These are phyloP conservation scores for Trichoderma lentiforme DNA, from an alignment of 2,329 filamentous ascomycete species.

Conservation along the genomic window DNA sequence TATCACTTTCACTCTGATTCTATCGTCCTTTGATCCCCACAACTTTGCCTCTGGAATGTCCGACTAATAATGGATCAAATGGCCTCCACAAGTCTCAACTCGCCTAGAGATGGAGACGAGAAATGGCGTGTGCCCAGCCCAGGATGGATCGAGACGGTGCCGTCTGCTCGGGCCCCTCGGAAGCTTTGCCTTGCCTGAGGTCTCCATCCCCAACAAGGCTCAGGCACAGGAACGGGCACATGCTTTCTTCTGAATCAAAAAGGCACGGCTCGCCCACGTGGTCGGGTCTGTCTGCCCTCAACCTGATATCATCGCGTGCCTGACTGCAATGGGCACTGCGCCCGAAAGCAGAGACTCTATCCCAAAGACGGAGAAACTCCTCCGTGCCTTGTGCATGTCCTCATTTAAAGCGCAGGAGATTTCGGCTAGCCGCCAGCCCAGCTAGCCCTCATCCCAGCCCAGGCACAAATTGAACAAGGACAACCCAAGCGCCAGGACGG, in stretches of 20 bases:
- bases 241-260: not conserved
- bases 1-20: not conserved
- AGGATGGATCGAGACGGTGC: conserved; percentile 12
- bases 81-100: conserved; percentile 1
- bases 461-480: conserved; percentile 4
- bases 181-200: not conserved
- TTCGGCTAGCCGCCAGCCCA: not conserved
- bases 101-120: conserved; percentile 5
- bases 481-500: not conserved
- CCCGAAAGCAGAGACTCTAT: not conserved
- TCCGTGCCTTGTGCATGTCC: not conserved
- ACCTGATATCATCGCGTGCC: not conserved
- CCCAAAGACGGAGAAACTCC: not conserved
- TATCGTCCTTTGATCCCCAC: not conserved
- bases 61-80: not conserved
- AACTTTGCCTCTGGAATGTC: conserved; percentile 17
- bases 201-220: not conserved
- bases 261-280: conserved; percentile 11
- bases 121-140: not conserved
- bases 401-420: conserved; percentile 7
- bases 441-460: not conserved
- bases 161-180: conserved; percentile 15
- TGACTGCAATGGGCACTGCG: not conserved
- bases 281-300: not conserved
- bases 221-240: too few species aligned